phyloP scores from a whole-genome alignment of 495 filamentous ascomycete species.

The Hypoxylon fragiforme region DNA sequence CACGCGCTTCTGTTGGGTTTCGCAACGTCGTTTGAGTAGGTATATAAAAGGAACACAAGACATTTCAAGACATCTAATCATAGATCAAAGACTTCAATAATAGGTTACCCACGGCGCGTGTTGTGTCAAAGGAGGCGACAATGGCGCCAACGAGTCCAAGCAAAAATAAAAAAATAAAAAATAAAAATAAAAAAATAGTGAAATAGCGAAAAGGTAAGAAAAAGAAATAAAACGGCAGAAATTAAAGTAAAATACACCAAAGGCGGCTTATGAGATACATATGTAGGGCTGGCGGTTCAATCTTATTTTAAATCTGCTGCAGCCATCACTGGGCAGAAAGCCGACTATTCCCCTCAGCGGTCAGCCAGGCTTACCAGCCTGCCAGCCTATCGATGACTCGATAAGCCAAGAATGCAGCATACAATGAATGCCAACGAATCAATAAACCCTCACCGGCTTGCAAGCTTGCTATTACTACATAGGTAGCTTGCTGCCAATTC shows the following conservation, averaged over 20 bases:
- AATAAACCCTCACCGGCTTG: no score
- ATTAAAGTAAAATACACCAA: no score
- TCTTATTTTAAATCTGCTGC: no score
- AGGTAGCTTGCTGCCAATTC: no score
- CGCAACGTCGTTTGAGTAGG: constrained; percentile 4
- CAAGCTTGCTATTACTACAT: no score
- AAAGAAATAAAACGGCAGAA: no score
- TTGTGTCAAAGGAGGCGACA: constrained; percentile 15
- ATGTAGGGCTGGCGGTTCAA: no score
- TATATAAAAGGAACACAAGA: neutral
- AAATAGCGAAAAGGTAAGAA: no score
- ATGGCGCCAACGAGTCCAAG: constrained; percentile 26
- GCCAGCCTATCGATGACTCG: constrained; percentile 14
- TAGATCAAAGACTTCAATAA: neutral
- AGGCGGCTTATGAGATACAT: no score
- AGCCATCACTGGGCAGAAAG: constrained; percentile 2
- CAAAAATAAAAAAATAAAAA: constrained; percentile 13
- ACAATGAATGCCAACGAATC: no score
- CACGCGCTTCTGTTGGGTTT: constrained; percentile 6
- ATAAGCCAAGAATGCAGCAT: neutral
- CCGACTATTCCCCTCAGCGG: constrained; percentile 1
- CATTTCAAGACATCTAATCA: constrained; percentile 7
- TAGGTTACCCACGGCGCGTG: constrained; percentile 20
- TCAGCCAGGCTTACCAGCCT: neutral
- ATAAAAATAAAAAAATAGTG: no score